Base-by-base conservation (phyloP, 2,329 filamentous ascomycete species). In the Pseudogymnoascus sp. region DNA sequence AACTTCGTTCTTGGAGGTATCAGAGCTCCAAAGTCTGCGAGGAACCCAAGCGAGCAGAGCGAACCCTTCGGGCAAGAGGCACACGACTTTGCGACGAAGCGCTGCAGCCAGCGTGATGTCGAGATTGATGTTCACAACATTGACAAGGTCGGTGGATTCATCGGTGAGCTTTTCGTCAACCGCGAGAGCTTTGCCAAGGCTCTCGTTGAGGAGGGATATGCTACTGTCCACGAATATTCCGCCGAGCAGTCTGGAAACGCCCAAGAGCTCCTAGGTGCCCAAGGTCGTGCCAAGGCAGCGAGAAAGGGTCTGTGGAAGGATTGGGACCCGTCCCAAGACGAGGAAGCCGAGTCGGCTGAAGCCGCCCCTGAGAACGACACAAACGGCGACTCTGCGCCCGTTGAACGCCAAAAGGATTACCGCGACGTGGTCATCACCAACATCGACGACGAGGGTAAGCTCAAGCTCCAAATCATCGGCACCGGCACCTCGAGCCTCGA, bases 71-170 rank as follows among this genome's bases (percentile, higher is more conserved):
- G 95, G 23, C 90, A 96, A 75, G 95, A 99, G 78, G 93, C 93
- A 2, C 84, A 96, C 66, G 93, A 99, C 60, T 87, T 97, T 68
- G 93, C 93, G 59, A 92, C 91, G 76, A 88, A 86, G 71, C 86
- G 93, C 63, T 92, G 89, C 78, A 89, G 92, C 80, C 95, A 99
- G 79, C 88, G 95, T 62, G 95, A 99, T 75, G 93, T 95, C 59
- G 93, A 97, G 76, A 90, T 99, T 63, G 93, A 99, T 70, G 89
- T 99, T 18, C 88, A 96, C 74, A 92, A 93, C 70, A 90, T 91
- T 68, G 95, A 99, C 81, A 97, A 97, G 81, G 88, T 95, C 25
- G 95, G 95, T 70, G 95, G 95, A 38, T 99, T 99, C 80, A 97
- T 99, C 69, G 95, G 95, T 62, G 90, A 91, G 12, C 82, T 99